phyloP scores from a whole-genome alignment of 2,329 filamentous ascomycete genomes.

The Claviceps fusiformis region DNA sequence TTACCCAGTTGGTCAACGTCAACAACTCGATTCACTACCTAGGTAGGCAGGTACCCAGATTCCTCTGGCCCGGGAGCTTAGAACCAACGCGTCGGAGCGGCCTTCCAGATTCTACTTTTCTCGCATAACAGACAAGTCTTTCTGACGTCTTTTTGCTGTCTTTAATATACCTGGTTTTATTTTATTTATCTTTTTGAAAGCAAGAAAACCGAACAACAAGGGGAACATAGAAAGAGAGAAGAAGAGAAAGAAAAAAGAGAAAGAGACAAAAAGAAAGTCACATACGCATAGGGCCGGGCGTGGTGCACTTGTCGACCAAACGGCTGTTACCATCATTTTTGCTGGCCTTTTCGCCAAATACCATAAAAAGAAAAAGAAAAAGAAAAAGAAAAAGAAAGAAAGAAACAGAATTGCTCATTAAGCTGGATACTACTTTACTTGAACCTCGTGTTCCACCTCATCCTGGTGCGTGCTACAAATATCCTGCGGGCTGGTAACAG shows the following conservation, averaged over 20 bases:
- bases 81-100: background rate
- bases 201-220: too few relatives aligned
- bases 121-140: background rate
- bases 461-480: background rate
- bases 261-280: background rate
- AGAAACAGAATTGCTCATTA: too few relatives aligned
- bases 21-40: background rate
- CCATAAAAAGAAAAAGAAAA: background rate
- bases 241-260: background rate
- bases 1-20: background rate
- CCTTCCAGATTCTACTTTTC: background rate
- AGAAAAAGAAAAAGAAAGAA: too few relatives aligned
- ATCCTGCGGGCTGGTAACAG: background rate
- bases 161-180: background rate
- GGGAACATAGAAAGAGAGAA: background rate
- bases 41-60: background rate
- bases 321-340: background rate
- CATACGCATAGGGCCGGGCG: background rate
- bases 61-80: background rate
- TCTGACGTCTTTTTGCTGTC: background rate
- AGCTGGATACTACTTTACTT: background rate
- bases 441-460: background rate
- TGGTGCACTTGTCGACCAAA: background rate
- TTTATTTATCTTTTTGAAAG: background rate
- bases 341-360: background rate